Conservation (phyloP, 441 rosid species). For the Erysimum pusillum region DNA sequence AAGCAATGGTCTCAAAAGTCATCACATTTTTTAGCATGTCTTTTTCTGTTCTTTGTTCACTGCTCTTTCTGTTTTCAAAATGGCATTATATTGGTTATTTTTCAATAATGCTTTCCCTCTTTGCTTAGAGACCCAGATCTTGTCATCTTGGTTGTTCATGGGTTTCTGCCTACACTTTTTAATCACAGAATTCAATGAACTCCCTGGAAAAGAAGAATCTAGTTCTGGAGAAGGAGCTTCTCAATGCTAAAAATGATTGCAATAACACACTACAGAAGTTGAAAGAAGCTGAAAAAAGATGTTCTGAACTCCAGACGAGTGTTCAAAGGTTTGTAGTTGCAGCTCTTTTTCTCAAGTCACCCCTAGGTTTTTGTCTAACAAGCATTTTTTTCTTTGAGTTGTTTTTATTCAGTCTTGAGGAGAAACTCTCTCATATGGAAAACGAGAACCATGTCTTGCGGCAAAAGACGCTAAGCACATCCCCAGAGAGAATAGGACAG, state of each 20-base stretch:
- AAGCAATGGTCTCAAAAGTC: conserved; percentile 18
- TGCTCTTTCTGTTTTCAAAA: conserved; percentile 21
- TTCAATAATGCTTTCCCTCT: conserved; percentile 8
- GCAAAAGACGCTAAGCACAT: conserved; percentile 71
- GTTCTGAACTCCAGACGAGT: conserved; percentile 76
- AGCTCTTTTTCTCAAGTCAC: conserved; percentile 26
- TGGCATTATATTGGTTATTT: conserved; percentile 16
- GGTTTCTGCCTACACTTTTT: conserved; percentile 57
- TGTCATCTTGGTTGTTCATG: conserved; percentile 45
- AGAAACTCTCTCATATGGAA: conserved; percentile 78
- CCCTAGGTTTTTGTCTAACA: conserved; percentile 19
- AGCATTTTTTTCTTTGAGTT: conserved; percentile 27
- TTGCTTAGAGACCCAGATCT: conserved; percentile 30
- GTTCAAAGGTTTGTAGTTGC: conserved; percentile 66
- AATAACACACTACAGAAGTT: conserved; percentile 64
- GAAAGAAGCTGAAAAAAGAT: conserved; percentile 71
- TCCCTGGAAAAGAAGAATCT: conserved; percentile 82
- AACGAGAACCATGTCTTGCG: conserved; percentile 90
- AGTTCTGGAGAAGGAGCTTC: conserved; percentile 74
- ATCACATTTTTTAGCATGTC: conserved; percentile 22
- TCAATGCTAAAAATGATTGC: conserved; percentile 63
- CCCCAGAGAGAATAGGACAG: conserved; percentile 68
- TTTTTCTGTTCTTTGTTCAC: conserved; percentile 6
- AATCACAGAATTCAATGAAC: conserved; percentile 69
- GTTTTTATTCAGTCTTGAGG: conserved; percentile 65